Evolutionary conservation across 2,329 filamentous ascomycete species (phyloP).

Genomic region (Periconia macrospinosa): DNA sequence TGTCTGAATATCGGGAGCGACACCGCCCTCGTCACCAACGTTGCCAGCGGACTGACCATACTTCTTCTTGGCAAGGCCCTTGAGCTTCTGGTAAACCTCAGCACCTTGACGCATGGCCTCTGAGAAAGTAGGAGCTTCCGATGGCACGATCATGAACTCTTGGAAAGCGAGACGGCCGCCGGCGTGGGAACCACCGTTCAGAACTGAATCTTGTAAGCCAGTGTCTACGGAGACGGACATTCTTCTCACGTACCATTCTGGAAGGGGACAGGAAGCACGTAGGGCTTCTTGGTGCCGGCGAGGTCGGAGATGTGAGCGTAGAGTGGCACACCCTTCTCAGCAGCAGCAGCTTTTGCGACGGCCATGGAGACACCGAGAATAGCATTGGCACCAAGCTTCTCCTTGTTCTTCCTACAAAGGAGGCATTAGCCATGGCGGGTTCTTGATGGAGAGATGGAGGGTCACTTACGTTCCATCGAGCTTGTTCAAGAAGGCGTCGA

Average conservation of each 20-base stretch:
- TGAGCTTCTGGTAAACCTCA: slow-evolving; percentile 98
- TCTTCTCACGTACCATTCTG: slow-evolving; percentile 6
- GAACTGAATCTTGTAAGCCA: slow-evolving; percentile 36
- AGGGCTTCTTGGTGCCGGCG: slow-evolving; percentile 56
- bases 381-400: slow-evolving; percentile 61
- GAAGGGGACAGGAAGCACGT: slow-evolving; percentile 59
- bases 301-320: slow-evolving; percentile 61
- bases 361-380: slow-evolving; percentile 64
- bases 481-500: slow-evolving; percentile 56
- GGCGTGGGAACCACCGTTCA: slow-evolving; percentile 83
- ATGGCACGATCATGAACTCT: slow-evolving; percentile 59
- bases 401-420: slow-evolving; percentile 53
- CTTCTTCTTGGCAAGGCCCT: slow-evolving; percentile 97
- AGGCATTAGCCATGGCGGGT: background rate
- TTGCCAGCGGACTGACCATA: slow-evolving; percentile 99
- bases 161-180: slow-evolving; percentile 79
- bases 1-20: slow-evolving; percentile 97
- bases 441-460: background rate
- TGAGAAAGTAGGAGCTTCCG: slow-evolving; percentile 81
- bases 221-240: background rate
- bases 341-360: slow-evolving; percentile 60
- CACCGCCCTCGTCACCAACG: slow-evolving; percentile 99
- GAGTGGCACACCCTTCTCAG: slow-evolving; percentile 58
- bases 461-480: slow-evolving; percentile 54
- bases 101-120: slow-evolving; percentile 96